Percentiles rank a stretch among this genome's conserved stretches.
Evolutionary conservation across 495 filamentous ascomycete species (phyloP).

Genomic region (Xylaria palmicola): DNA sequence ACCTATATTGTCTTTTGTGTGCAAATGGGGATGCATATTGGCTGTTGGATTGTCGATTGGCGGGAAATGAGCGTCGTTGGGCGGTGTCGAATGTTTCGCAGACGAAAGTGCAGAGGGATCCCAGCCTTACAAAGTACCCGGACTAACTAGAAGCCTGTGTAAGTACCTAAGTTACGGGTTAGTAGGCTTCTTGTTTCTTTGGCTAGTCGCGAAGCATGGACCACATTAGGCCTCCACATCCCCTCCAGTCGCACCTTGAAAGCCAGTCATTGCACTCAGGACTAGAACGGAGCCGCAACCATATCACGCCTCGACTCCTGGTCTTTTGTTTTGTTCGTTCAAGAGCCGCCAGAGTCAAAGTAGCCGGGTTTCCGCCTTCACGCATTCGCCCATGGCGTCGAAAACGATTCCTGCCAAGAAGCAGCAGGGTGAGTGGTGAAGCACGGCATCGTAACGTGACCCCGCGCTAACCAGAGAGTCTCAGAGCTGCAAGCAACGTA

Average conservation of each 20-base stretch:
- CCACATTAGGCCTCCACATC: constrained; percentile 27
- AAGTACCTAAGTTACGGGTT: no score
- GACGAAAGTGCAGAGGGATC: constrained; percentile 1
- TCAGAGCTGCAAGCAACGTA: constrained; percentile 93
- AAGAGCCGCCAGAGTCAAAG: no score
- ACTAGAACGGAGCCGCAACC: no score
- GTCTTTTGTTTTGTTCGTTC: no score
- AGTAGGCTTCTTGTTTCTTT: background rate
- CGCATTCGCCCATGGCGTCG: constrained; percentile 37
- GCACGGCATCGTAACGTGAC: background rate
- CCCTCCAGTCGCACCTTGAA: constrained; percentile 19
- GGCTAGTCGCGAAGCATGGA: constrained; percentile 27
- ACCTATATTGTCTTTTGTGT: constrained; percentile 89
- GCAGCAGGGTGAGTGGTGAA: constrained; percentile 71
- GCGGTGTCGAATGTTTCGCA: constrained; percentile 8
- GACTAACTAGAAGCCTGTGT: no score
- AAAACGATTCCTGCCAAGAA: constrained; percentile 56
- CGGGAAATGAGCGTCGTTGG: constrained; percentile 1
- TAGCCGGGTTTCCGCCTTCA: background rate
- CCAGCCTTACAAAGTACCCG: no score
- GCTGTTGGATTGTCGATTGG: background rate
- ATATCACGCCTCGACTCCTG: constrained; percentile 2
- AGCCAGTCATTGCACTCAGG: no score
- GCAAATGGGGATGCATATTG: constrained; percentile 94
- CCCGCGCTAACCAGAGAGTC: constrained; percentile 23